Evolutionary conservation across 805 yeast species (phyloP).

Genomic region (Lachancea waltii): DNA sequence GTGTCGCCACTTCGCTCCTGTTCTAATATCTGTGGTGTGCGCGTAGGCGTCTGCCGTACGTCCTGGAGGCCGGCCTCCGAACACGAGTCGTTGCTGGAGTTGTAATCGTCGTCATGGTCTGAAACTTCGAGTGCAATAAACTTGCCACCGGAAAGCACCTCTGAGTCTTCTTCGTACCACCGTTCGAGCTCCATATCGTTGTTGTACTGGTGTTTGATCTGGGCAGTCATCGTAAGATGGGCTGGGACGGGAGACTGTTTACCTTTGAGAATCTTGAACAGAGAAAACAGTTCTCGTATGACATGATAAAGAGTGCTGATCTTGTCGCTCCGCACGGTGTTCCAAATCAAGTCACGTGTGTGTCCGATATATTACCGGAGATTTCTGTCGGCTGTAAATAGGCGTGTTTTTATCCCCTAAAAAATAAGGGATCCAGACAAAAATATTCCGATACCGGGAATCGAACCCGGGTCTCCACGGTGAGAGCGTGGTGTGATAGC

Average conservation of each 20-base stretch:
- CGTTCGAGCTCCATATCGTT: conserved; percentile 20
- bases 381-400: no score
- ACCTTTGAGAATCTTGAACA: not conserved
- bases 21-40: not conserved
- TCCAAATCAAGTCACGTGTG: no score
- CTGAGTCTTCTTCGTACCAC: conserved; percentile 23
- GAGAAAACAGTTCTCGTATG: no score
- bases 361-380: no score
- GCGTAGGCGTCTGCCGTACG: not conserved
- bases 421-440: no score
- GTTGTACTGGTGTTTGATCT: not conserved
- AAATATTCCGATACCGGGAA: conserved; percentile 27
- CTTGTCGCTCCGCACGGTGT: no score
- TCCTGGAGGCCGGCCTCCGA: not conserved
- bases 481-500: conserved; percentile 31
- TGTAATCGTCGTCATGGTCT: conserved; percentile 27
- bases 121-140: conserved; percentile 31
- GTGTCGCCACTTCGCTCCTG: not conserved
- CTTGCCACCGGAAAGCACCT: conserved; percentile 15
- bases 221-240: not conserved
- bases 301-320: no score
- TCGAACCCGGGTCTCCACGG: conserved; percentile 31
- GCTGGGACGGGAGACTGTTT: not conserved
- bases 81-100: conserved; percentile 12
- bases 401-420: no score